phyloP scores from a whole-genome alignment of 1,284 basidiomycete species.

The Earliella scabrosa region DNA sequence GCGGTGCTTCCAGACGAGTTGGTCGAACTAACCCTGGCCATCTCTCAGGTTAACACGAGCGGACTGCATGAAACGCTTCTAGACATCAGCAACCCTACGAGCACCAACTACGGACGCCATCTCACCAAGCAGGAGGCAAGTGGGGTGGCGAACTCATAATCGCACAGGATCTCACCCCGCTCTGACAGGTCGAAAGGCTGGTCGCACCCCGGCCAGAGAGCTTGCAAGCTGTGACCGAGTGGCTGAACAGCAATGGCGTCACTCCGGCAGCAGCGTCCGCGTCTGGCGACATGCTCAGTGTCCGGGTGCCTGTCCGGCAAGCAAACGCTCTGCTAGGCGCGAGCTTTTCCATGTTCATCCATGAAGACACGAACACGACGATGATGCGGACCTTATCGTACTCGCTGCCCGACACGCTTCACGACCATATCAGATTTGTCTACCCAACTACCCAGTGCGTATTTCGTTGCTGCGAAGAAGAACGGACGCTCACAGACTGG shows the following conservation, averaged over 20 bases:
- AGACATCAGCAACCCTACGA: slow-evolving; percentile 34
- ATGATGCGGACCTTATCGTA: slow-evolving; percentile 43
- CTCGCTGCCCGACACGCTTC: slow-evolving; percentile 41
- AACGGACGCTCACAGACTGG: too few relatives aligned
- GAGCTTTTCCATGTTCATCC: slow-evolving; percentile 41
- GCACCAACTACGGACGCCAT: slow-evolving; percentile 32
- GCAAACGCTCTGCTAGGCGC: slow-evolving; percentile 42
- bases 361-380: slow-evolving; percentile 35
- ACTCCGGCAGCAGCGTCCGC: slow-evolving; percentile 32
- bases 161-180: too few relatives aligned
- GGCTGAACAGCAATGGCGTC: slow-evolving; percentile 41
- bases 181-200: slow-evolving; percentile 39
- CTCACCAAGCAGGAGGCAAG: slow-evolving; percentile 33
- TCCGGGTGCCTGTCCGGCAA: slow-evolving; percentile 30
- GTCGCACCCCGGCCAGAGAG: slow-evolving; percentile 39
- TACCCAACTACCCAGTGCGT: slow-evolving; percentile 40
- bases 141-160: not conserved
- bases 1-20: not conserved
- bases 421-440: slow-evolving; percentile 40
- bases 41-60: slow-evolving; percentile 21
- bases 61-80: slow-evolving; percentile 30
- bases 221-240: slow-evolving; percentile 39
- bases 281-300: slow-evolving; percentile 28
- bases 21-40: slow-evolving; percentile 30
- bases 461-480: not conserved